Conservation (phyloP, 305 asterid genomes). For the Lippia alba region DNA sequence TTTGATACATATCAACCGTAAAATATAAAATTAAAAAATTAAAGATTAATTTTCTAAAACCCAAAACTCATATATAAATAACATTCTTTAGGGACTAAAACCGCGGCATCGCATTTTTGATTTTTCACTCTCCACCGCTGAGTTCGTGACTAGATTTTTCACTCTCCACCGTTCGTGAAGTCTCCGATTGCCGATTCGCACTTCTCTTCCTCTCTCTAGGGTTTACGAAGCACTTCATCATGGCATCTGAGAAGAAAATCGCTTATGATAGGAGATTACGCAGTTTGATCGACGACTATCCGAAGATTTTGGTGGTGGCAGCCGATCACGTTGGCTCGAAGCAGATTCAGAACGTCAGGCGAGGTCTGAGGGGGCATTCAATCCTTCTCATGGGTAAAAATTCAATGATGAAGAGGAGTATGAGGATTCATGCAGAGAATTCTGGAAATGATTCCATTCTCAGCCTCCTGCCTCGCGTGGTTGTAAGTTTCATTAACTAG, state of each 20-base stretch:
- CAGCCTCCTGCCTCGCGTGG: constrained; percentile 80
- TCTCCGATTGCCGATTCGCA: constrained; percentile 58
- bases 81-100: too few species aligned
- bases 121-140: background rate
- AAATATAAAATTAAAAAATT: too few species aligned
- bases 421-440: constrained; percentile 73
- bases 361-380: constrained; percentile 82
- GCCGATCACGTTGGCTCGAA: constrained; percentile 92
- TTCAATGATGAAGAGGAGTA: constrained; percentile 87
- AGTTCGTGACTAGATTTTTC: too few species aligned
- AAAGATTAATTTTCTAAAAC: too few species aligned
- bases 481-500: constrained; percentile 46
- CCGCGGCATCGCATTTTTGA: too few species aligned
- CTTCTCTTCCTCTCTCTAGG: constrained; percentile 45
- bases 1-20: too few species aligned
- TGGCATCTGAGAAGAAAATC: constrained; percentile 87
- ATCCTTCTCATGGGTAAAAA: constrained; percentile 89
- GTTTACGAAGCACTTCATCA: constrained; percentile 29
- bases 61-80: too few species aligned
- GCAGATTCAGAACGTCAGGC: constrained; percentile 78
- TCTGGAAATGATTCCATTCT: constrained; percentile 69
- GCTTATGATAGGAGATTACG: constrained; percentile 75
- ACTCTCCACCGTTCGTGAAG: background rate
- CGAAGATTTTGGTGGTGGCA: constrained; percentile 69
- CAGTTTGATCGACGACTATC: constrained; percentile 70